Evolutionary conservation across 306 rosid genomes (phyloP), one percentile per base, ranked within the genome.

Genomic region (Elaeagnus macrophylla): DNA sequence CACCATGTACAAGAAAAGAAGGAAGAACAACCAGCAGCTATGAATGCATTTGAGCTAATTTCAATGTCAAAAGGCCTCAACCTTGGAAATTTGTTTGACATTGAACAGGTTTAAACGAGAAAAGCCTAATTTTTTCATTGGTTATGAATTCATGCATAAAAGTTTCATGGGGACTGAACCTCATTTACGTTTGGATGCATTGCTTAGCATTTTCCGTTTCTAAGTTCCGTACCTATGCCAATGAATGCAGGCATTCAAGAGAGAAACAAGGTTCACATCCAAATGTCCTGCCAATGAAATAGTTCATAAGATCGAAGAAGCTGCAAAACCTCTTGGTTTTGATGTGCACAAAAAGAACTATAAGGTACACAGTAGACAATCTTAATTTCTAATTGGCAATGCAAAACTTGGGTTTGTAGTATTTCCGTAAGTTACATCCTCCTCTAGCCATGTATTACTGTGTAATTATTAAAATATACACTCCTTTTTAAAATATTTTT

Each of bases 201-300:
- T n/a, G n/a, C n/a, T n/a, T n/a, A n/a, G n/a, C 10, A 18, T 39
- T 39, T 9, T 7, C 20, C 10, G n/a, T n/a, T 3, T 45, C 9
- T n/a, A 1, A 19, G 1, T 40, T 44, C 12, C 6, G 14, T 7
- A 37, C 35, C 42, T 2, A 10, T 32, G 57, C 18, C 7, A 14
- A 49, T 73, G 56, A 17, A 20, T 64, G 50, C 68, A 91, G 96
- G 96, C 74, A 17, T 87, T 82, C 53, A 91, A 91, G 77, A 87
- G 88, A 78, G 99, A 91, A 75, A 91, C 99, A 57, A 91, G 99
- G 71, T 91, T 91, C 71, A 91, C 99, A 37, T 91, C 99, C 5
- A 84, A 70, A 73, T 78, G 96, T 52, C 56, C 99, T 14, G 89
- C 99, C 1, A 72, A 91, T 51, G 99, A 87, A 74, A 91, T 91